These are phyloP conservation scores for Botrytis pseudocinerea DNA, from an alignment of 2,329 filamentous ascomycete genomes.

Conservation along the genomic window DNA sequence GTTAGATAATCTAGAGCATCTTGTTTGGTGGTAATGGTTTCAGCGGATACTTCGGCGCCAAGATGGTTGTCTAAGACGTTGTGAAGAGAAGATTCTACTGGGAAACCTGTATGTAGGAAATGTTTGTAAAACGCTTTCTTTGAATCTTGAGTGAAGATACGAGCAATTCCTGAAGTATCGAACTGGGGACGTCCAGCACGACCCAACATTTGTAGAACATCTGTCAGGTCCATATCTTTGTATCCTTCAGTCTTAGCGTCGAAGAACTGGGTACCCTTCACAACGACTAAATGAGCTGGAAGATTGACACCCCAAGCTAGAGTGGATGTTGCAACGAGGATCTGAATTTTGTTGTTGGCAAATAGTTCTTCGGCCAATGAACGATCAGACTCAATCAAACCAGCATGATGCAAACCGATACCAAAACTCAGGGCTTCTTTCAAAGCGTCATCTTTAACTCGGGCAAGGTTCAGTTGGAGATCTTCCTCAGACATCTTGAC, in stretches of 20 bases:
- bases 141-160: constrained; percentile 94
- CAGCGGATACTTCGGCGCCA: constrained; percentile 89
- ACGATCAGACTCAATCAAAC: constrained; percentile 91
- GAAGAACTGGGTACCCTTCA: constrained; percentile 97
- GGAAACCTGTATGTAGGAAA: constrained; percentile 96
- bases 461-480: constrained; percentile 78
- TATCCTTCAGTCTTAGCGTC: constrained; percentile 98
- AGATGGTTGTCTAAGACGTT: constrained; percentile 97
- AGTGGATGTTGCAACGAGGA: constrained; percentile 84
- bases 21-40: constrained; percentile 90
- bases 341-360: constrained; percentile 96
- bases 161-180: constrained; percentile 90
- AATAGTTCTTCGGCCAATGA: constrained; percentile 93
- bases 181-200: constrained; percentile 95
- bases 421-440: constrained; percentile 95
- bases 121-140: constrained; percentile 99
- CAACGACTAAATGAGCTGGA: constrained; percentile 93
- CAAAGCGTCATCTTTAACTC: constrained; percentile 90
- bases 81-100: constrained; percentile 93
- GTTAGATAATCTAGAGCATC: constrained; percentile 97
- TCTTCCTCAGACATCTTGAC: constrained; percentile 94
- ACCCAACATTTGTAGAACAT: constrained; percentile 96
- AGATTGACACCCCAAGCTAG: constrained; percentile 98
- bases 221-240: constrained; percentile 97
- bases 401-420: constrained; percentile 95